phyloP scores from a whole-genome alignment of 2,329 filamentous ascomycete species.

The Fusarium torreyae region DNA sequence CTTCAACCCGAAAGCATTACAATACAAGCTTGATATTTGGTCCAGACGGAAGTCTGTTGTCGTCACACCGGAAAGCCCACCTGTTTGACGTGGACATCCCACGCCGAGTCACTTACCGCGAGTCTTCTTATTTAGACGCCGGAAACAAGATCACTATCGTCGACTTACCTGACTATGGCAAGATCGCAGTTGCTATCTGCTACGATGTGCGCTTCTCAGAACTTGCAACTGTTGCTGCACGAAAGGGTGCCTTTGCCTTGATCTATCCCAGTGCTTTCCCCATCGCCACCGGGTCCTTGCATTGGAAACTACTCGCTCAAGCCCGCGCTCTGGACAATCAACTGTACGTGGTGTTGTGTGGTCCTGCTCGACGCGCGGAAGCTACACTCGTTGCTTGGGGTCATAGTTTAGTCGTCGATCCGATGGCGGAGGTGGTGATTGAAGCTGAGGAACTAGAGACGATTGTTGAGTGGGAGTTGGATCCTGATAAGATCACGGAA shows the following conservation, averaged over 20 bases:
- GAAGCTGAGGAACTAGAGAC: slow-evolving; percentile 84
- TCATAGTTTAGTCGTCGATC: slow-evolving; percentile 88
- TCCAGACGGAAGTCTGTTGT: slow-evolving; percentile 83
- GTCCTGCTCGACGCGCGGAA: slow-evolving; percentile 82
- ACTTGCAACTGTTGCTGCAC: slow-evolving; percentile 88
- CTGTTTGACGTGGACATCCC: slow-evolving; percentile 98
- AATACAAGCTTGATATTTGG: slow-evolving; percentile 90
- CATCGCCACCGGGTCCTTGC: slow-evolving; percentile 87
- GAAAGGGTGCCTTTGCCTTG: slow-evolving; percentile 87
- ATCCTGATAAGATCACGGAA: slow-evolving; percentile 76
- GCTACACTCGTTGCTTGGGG: slow-evolving; percentile 91
- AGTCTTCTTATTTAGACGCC: slow-evolving; percentile 88
- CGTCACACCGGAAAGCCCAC: slow-evolving; percentile 90
- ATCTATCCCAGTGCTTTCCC: slow-evolving; percentile 97
- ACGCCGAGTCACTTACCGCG: slow-evolving; percentile 89
- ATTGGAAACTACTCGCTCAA: slow-evolving; percentile 87
- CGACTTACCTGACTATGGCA: slow-evolving; percentile 90
- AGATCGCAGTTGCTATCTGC: slow-evolving; percentile 91
- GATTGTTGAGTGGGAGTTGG: slow-evolving; percentile 80
- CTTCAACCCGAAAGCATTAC: slow-evolving; percentile 75
- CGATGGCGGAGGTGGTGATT: slow-evolving; percentile 82
- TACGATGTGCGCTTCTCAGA: slow-evolving; percentile 98
- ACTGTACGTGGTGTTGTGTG: slow-evolving; percentile 91
- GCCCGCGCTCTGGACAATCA: slow-evolving; percentile 93
- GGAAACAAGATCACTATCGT: slow-evolving; percentile 88